A percentile compares a stretch with the other conserved stretches of the same genome.
Conservation (phyloP, 768 basidiomycete genomes). For the Suillus occidentalis region DNA sequence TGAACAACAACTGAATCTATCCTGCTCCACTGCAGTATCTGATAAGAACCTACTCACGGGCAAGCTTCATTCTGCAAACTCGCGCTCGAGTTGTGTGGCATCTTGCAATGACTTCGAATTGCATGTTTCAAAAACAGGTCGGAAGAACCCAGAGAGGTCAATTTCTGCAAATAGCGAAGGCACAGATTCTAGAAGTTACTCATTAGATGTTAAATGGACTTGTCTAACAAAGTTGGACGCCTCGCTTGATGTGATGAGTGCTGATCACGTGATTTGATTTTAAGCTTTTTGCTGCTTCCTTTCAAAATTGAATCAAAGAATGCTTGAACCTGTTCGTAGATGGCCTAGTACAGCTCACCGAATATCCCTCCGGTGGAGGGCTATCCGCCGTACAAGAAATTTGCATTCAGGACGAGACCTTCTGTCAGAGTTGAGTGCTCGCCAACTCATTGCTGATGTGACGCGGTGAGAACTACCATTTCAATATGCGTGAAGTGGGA, state of each 20-base stretch:
- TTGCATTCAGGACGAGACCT: constrained; percentile 24
- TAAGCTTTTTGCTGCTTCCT: background rate
- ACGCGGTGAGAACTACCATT: constrained; percentile 30
- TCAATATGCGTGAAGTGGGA: background rate
- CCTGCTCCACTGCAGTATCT: constrained; percentile 4
- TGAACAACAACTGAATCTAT: constrained; percentile 6
- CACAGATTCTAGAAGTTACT: background rate
- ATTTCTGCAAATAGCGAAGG: background rate
- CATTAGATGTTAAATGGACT: background rate
- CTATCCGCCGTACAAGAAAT: constrained; percentile 8
- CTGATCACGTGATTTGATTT: background rate
- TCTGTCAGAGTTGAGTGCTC: constrained; percentile 32
- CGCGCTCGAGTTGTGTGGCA: constrained; percentile 82
- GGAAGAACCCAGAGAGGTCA: background rate
- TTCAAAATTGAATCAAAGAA: constrained; percentile 9
- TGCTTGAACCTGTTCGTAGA: constrained; percentile 24
- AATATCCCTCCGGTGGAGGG: background rate
- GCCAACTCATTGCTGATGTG: constrained; percentile 37
- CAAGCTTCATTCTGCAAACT: constrained; percentile 80
- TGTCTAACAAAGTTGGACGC: background rate
- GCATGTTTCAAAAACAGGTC: constrained; percentile 43
- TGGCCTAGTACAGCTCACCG: constrained; percentile 13
- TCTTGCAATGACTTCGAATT: constrained; percentile 80
- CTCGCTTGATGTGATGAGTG: background rate
- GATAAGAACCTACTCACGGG: constrained; percentile 50